Evolutionary conservation across 306 rosid genomes (phyloP).

Genomic region (Comarum palustre): DNA sequence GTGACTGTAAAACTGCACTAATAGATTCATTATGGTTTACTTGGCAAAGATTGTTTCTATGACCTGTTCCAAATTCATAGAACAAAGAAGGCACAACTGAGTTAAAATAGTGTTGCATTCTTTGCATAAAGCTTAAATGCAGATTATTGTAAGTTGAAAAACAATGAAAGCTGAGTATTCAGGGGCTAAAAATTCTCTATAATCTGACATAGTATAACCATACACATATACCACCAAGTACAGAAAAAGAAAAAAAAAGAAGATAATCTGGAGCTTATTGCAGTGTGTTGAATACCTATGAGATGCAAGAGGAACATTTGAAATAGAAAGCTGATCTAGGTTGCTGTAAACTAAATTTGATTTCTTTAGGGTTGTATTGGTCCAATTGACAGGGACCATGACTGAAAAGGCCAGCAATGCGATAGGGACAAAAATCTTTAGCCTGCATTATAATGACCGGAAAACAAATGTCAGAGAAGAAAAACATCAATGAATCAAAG

Average conservation of each 20-base stretch:
- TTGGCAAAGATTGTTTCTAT: not conserved
- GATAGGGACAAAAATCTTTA: slow-evolving; percentile 83
- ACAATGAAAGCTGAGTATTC: not conserved
- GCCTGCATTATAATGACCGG: slow-evolving; percentile 54
- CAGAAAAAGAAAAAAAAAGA: not conserved
- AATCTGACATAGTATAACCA: not conserved
- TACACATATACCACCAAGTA: not conserved
- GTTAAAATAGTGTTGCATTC: not conserved
- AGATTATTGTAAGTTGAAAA: not conserved
- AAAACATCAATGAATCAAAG: slow-evolving; percentile 1
- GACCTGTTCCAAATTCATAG: not conserved
- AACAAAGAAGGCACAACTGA: not conserved
- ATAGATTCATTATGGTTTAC: not conserved
- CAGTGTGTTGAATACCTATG: slow-evolving; percentile 45
- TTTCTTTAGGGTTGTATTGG: slow-evolving; percentile 65
- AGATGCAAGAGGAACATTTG: slow-evolving; percentile 83
- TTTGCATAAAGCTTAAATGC: not conserved
- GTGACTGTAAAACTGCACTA: too few relatives aligned
- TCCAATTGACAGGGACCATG: slow-evolving; percentile 95
- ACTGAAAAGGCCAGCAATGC: slow-evolving; percentile 68
- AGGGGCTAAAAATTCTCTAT: not conserved
- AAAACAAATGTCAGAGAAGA: slow-evolving; percentile 22
- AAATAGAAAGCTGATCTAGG: slow-evolving; percentile 89
- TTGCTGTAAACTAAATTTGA: slow-evolving; percentile 60
- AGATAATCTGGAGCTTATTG: not conserved